Percentiles rank a stretch among this genome's conserved stretches.
Evolutionary conservation across 116 monocot species (phyloP).

Genomic region (Posidonia oceanica): DNA sequence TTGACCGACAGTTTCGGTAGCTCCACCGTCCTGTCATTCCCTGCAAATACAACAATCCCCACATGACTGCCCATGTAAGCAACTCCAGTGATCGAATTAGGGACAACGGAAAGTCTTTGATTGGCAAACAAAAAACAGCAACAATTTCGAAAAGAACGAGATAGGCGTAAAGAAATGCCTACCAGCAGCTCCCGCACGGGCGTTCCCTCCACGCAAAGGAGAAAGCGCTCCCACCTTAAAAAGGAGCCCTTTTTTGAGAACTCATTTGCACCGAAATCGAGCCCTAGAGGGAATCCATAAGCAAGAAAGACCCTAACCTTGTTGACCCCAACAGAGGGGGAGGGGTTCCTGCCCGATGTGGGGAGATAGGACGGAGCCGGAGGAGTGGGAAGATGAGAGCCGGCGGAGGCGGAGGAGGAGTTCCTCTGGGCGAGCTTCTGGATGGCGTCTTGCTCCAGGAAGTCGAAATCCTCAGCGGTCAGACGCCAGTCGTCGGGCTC

Average conservation of each 20-base stretch:
- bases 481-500: conserved; percentile 49
- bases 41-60: not conserved
- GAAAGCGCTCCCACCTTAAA: too few relatives aligned
- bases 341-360: not conserved
- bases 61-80: too few relatives aligned
- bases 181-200: too few relatives aligned
- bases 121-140: too few relatives aligned
- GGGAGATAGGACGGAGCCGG: not conserved
- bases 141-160: too few relatives aligned
- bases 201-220: too few relatives aligned
- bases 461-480: conserved; percentile 73
- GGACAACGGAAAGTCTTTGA: too few relatives aligned
- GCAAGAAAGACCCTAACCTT: not conserved
- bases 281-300: not conserved
- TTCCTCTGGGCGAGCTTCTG: conserved; percentile 52
- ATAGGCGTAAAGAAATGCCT: too few relatives aligned
- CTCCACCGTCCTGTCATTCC: conserved; percentile 8
- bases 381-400: not conserved
- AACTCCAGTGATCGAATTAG: too few relatives aligned
- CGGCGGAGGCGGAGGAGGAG: conserved; percentile 15
- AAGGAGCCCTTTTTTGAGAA: too few relatives aligned
- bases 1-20: conserved; percentile 40
- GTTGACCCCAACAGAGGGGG: not conserved
- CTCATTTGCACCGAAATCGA: too few relatives aligned
- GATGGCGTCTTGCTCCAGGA: conserved; percentile 66